Evolutionary conservation across 768 basidiomycete genomes (phyloP).

Genomic region (Russula sp.): DNA sequence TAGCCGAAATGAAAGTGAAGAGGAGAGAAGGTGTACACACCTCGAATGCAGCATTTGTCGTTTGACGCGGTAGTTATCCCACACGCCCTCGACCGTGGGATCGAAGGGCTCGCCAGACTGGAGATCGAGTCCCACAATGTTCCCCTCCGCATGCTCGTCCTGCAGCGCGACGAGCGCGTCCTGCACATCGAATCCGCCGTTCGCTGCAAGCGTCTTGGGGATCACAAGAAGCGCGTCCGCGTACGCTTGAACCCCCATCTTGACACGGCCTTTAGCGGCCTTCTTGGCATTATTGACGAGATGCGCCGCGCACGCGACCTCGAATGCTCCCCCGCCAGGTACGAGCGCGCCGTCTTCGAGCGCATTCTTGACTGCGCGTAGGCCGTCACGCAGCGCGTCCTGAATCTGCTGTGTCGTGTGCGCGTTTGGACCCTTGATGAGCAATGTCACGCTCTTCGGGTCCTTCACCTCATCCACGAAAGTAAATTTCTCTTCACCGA

Average conservation of each 20-base stretch:
- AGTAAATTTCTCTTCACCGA: slow-evolving; percentile 98
- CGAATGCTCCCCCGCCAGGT: slow-evolving; percentile 98
- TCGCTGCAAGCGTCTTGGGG: slow-evolving; percentile 93
- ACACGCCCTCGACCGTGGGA: slow-evolving; percentile 91
- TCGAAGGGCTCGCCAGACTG: slow-evolving; percentile 95
- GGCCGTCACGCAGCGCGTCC: slow-evolving; percentile 95
- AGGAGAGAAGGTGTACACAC: slow-evolving; percentile 39
- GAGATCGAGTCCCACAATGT: slow-evolving; percentile 85
- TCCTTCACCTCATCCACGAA: slow-evolving; percentile 96
- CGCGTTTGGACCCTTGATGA: slow-evolving; percentile 96
- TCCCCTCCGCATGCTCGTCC: slow-evolving; percentile 95
- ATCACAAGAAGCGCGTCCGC: slow-evolving; percentile 92
- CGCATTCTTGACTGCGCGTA: slow-evolving; percentile 94
- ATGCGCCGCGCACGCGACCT: slow-evolving; percentile 86
- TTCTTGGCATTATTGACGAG: slow-evolving; percentile 75
- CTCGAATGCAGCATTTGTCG: slow-evolving; percentile 97
- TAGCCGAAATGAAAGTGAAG: slow-evolving; percentile 24
- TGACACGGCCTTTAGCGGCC: slow-evolving; percentile 85
- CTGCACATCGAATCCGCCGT: slow-evolving; percentile 96
- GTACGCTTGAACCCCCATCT: slow-evolving; percentile 96
- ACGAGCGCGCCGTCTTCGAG: slow-evolving; percentile 85
- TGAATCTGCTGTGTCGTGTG: slow-evolving; percentile 96
- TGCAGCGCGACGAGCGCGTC: slow-evolving; percentile 90
- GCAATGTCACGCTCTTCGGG: slow-evolving; percentile 90
- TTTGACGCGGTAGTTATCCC: slow-evolving; percentile 99